Conservation (phyloP, 2,329 filamentous ascomycete genomes). For the Fusarium sp. region DNA sequence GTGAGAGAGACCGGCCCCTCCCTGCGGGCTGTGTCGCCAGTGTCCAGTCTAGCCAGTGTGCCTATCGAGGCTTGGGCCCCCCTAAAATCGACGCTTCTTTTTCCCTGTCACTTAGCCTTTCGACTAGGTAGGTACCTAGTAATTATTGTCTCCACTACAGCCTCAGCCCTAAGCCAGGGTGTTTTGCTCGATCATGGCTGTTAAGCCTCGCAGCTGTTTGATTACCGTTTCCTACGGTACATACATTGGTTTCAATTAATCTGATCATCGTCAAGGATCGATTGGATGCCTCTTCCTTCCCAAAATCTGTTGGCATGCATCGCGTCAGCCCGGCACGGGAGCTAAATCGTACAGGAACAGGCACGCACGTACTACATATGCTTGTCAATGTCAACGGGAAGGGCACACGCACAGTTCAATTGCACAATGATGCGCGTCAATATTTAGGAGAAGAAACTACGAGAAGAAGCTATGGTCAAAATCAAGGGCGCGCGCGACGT, state of each 20-base stretch:
- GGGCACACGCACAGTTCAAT: conserved; percentile 22
- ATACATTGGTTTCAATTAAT: not conserved
- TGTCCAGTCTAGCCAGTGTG: conserved; percentile 14
- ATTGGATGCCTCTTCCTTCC: conserved; percentile 47
- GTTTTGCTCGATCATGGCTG: not conserved
- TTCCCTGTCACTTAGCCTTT: not conserved
- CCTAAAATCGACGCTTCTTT: not conserved
- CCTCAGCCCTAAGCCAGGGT: conserved; percentile 37
- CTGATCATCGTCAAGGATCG: conserved; percentile 34
- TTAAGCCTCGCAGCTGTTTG: conserved; percentile 45
- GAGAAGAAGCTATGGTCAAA: not conserved
- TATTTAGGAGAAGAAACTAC: not conserved
- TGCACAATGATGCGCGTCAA: conserved; percentile 8
- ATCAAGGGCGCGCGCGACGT: conserved; percentile 27
- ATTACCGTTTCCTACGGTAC: no score
- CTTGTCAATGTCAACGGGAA: conserved; percentile 18
- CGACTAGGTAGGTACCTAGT: no score
- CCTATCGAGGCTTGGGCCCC: conserved; percentile 43
- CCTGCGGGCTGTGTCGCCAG: conserved; percentile 33
- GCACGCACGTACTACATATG: conserved; percentile 7
- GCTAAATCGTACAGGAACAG: conserved; percentile 37
- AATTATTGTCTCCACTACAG: conserved; percentile 27
- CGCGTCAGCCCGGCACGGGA: conserved; percentile 36
- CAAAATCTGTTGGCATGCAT: conserved; percentile 22
- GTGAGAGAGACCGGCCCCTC: not conserved